Percentiles rank a stretch among this genome's conserved stretches.
These are phyloP conservation scores for Amanita inopinata DNA, from an alignment of 768 basidiomycete species.

Conservation along the genomic window DNA sequence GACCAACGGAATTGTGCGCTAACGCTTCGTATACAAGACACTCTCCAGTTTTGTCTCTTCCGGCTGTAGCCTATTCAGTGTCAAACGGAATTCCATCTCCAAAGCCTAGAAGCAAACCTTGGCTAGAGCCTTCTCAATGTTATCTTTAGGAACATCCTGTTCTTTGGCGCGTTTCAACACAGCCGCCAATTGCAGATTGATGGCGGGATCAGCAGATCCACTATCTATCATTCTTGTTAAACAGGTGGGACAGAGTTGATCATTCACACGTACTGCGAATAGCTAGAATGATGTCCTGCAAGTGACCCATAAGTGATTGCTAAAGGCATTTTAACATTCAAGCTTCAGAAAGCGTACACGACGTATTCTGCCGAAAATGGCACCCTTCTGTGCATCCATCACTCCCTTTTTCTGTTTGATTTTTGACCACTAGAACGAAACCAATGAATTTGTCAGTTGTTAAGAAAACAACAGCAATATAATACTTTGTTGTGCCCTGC, in stretches of 20 bases:
- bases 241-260: neutral
- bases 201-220: conserved; percentile 42
- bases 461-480: neutral
- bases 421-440: conserved; percentile 58
- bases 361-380: conserved; percentile 43
- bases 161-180: conserved; percentile 48
- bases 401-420: conserved; percentile 62
- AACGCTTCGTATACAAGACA: conserved; percentile 53
- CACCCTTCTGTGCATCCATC: conserved; percentile 52
- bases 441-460: neutral
- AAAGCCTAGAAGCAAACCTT: conserved; percentile 27
- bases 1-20: conserved; percentile 44
- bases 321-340: neutral
- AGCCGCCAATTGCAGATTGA: conserved; percentile 42
- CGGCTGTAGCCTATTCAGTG: conserved; percentile 33
- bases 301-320: too few relatives aligned
- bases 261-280: conserved; percentile 36
- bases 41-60: conserved; percentile 36
- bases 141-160: conserved; percentile 56
- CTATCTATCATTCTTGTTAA: conserved; percentile 31
- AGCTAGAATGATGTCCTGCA: conserved; percentile 55
- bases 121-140: conserved; percentile 52
- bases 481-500: conserved; percentile 35
- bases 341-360: conserved; percentile 30
- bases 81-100: neutral